Conservation (phyloP, 2,329 filamentous ascomycete species). For the Dothistroma septosporum region DNA sequence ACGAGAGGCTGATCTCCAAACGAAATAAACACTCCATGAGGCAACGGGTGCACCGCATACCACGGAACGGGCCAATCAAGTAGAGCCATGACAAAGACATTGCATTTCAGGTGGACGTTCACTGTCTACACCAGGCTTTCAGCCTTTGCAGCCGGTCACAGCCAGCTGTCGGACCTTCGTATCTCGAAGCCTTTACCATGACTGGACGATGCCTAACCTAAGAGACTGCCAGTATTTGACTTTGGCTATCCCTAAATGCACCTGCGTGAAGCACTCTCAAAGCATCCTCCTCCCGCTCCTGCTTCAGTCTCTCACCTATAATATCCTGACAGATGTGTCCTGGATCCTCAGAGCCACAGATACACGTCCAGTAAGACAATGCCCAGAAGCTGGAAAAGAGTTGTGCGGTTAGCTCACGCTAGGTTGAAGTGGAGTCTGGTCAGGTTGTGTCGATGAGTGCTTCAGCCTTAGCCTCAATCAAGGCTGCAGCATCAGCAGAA, state of each 20-base stretch:
- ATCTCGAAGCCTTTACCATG: not conserved
- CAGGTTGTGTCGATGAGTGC: not conserved
- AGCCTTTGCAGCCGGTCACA: not conserved
- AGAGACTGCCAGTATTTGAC: not conserved
- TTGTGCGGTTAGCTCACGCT: not conserved
- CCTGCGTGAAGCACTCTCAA: not conserved
- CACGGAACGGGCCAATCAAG: not conserved
- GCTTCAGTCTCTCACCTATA: not conserved
- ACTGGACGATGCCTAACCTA: not conserved
- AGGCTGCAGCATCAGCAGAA: not conserved
- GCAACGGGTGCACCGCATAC: not conserved
- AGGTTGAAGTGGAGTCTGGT: not conserved
- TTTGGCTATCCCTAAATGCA: not conserved
- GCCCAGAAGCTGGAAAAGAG: not conserved
- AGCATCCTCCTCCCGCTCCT: slow-evolving; percentile 1
- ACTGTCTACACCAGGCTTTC: not conserved
- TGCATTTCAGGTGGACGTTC: not conserved
- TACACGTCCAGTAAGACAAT: slow-evolving; percentile 23
- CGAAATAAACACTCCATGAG: not conserved
- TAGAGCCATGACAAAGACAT: not conserved
- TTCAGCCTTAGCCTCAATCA: not conserved
- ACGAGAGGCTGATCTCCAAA: too few relatives aligned
- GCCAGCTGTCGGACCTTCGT: not conserved
- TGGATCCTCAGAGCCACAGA: slow-evolving; percentile 22
- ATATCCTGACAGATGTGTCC: slow-evolving; percentile 24